Evolutionary conservation across 345 rosid genomes (phyloP).

Genomic region (Acer negundo): DNA sequence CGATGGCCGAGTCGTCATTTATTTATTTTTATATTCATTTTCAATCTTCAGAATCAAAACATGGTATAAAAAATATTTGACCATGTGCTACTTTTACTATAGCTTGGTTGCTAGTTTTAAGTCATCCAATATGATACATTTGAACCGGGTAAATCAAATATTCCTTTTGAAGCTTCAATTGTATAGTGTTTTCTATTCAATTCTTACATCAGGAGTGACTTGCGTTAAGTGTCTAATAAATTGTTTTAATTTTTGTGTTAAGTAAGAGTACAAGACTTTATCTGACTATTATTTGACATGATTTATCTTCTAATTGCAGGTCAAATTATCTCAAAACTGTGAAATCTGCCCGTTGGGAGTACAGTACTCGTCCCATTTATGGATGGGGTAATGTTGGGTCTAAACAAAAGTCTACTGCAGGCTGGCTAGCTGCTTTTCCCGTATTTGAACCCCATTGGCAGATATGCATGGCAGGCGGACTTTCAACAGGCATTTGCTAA

Average conservation of each 20-base stretch:
- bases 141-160: not conserved
- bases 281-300: constrained; percentile 8
- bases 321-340: constrained; percentile 65
- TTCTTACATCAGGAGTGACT: not conserved
- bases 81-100: not conserved
- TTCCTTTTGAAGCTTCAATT: not conserved
- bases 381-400: constrained; percentile 94
- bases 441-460: constrained; percentile 99
- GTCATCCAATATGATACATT: not conserved
- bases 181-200: not conserved
- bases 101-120: not conserved
- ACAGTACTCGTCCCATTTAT: constrained; percentile 82
- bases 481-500: constrained; percentile 73
- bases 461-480: constrained; percentile 97
- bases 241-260: not conserved
- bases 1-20: no score
- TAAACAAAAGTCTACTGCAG: constrained; percentile 88
- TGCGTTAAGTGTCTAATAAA: not conserved
- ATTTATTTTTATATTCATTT: not conserved
- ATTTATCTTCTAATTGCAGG: constrained; percentile 47
- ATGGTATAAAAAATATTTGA: not conserved
- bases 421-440: constrained; percentile 98
- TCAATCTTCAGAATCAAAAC: not conserved
- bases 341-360: constrained; percentile 90
- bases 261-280: not conserved